These are phyloP conservation scores for Myxozyma kluyveri DNA, from an alignment of 805 yeast genomes.

Conservation along the genomic window DNA sequence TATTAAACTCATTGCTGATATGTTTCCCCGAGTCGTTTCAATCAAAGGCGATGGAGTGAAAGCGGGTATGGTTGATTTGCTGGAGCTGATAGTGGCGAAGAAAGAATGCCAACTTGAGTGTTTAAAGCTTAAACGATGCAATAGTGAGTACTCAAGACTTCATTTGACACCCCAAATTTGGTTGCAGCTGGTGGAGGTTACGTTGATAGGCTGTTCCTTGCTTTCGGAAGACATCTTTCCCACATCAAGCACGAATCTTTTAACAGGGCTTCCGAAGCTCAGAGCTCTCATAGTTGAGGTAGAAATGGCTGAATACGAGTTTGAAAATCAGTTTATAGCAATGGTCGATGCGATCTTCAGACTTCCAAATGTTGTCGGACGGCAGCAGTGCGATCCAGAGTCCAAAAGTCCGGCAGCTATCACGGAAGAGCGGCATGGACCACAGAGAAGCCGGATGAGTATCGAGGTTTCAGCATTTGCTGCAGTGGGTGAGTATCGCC, in stretches of 20 bases:
- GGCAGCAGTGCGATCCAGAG: neutral
- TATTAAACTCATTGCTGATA: constrained; percentile 9
- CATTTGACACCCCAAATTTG: constrained; percentile 12
- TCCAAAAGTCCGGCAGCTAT: neutral
- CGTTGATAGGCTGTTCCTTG: constrained; percentile 12
- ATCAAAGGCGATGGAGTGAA: constrained; percentile 9
- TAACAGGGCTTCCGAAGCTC: constrained; percentile 11
- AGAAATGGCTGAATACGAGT: constrained; percentile 14
- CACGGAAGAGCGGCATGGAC: neutral
- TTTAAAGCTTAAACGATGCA: constrained; percentile 11
- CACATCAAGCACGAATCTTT: neutral
- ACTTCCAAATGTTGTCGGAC: constrained; percentile 11
- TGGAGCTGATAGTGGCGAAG: constrained; percentile 8
- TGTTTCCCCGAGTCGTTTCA: constrained; percentile 12
- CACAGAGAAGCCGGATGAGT: neutral
- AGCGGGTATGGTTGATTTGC: constrained; percentile 17
- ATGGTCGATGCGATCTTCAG: constrained; percentile 11
- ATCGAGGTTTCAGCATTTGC: neutral
- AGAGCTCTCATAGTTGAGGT: constrained; percentile 10
- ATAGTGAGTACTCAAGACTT: neutral
- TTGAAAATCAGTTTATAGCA: neutral
- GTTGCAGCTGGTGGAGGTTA: constrained; percentile 9
- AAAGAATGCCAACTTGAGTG: constrained; percentile 10
- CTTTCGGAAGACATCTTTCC: constrained; percentile 18
- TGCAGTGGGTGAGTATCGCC: constrained; percentile 7